phyloP scores from a whole-genome alignment of 2,329 filamentous ascomycete species.

The Fusarium armeniacum region DNA sequence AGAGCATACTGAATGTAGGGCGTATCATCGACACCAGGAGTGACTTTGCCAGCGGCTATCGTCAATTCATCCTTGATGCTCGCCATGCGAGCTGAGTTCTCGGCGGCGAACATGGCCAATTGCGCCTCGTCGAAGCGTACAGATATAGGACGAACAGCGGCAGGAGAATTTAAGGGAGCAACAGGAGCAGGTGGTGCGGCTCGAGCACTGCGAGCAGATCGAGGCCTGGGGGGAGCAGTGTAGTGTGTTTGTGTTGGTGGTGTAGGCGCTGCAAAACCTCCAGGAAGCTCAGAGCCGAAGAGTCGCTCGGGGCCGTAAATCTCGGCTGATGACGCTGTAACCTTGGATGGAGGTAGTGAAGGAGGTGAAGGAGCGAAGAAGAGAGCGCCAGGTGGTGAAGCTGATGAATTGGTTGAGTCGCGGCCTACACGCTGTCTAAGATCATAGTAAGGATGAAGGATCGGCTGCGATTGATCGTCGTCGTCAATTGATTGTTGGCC shows the following conservation, averaged over 20 bases:
- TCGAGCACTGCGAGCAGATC: background rate
- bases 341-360: slow-evolving; percentile 47
- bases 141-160: slow-evolving; percentile 10
- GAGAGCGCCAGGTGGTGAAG: slow-evolving; percentile 53
- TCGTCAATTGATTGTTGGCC: slow-evolving; percentile 42
- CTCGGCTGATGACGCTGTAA: slow-evolving; percentile 56
- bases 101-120: slow-evolving; percentile 57
- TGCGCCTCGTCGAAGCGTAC: slow-evolving; percentile 59
- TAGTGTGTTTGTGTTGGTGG: slow-evolving; percentile 32
- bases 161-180: slow-evolving; percentile 26
- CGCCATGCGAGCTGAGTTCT: slow-evolving; percentile 53
- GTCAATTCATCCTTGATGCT: slow-evolving; percentile 67
- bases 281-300: slow-evolving; percentile 52
- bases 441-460: slow-evolving; percentile 48
- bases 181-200: slow-evolving; percentile 10
- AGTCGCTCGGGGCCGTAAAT: slow-evolving; percentile 62
- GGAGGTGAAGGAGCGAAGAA: slow-evolving; percentile 58
- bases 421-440: slow-evolving; percentile 44
- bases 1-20: slow-evolving; percentile 93
- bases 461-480: slow-evolving; percentile 48
- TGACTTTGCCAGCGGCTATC: slow-evolving; percentile 67
- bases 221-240: slow-evolving; percentile 26
- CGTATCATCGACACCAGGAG: slow-evolving; percentile 85
- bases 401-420: slow-evolving; percentile 45
- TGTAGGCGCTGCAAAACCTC: slow-evolving; percentile 41